Evolutionary conservation across 2,329 filamentous ascomycete genomes (phyloP).

Genomic region (Aspergillus alliaceus): DNA sequence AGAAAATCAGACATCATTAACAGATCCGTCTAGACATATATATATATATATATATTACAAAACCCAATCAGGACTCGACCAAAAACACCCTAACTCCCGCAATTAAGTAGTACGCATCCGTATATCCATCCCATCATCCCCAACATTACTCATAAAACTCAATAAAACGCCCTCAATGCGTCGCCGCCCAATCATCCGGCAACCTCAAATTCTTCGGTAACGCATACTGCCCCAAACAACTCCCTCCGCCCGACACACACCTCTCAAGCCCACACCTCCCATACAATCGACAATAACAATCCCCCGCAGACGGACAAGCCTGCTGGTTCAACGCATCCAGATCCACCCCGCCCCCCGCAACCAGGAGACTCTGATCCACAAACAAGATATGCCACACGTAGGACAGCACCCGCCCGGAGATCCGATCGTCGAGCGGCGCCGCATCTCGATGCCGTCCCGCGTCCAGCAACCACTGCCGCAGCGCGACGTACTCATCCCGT

Average conservation of each 20-base stretch:
- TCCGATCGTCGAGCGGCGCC: slow-evolving; percentile 44
- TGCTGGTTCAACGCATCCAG: slow-evolving; percentile 38
- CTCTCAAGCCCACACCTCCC: slow-evolving; percentile 38
- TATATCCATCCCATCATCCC: too few species aligned
- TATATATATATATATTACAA: too few species aligned
- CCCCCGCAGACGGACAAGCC: slow-evolving; percentile 39
- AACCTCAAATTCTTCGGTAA: slow-evolving; percentile 39
- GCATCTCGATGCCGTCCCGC: slow-evolving; percentile 22
- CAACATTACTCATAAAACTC: too few species aligned
- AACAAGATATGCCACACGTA: slow-evolving; percentile 55
- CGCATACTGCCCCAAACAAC: slow-evolving; percentile 42
- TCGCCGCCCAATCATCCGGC: slow-evolving; percentile 35
- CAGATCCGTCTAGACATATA: too few species aligned
- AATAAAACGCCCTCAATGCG: slow-evolving; percentile 22
- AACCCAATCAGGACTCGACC: too few species aligned
- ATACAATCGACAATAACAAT: slow-evolving; percentile 49
- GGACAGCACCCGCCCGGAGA: slow-evolving; percentile 48
- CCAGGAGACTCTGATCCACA: slow-evolving; percentile 20
- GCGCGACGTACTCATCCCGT: slow-evolving; percentile 52
- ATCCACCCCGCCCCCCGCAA: slow-evolving; percentile 26
- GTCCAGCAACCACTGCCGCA: slow-evolving; percentile 56
- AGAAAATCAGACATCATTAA: too few species aligned
- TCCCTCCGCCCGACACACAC: slow-evolving; percentile 31
- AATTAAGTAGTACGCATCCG: too few species aligned
- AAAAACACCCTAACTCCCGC: too few species aligned